Evolutionary conservation across 2,329 filamentous ascomycete genomes (phyloP), one percentile per base, ranked within the genome.

Genomic region (Acephala macrosclerotiorum): DNA sequence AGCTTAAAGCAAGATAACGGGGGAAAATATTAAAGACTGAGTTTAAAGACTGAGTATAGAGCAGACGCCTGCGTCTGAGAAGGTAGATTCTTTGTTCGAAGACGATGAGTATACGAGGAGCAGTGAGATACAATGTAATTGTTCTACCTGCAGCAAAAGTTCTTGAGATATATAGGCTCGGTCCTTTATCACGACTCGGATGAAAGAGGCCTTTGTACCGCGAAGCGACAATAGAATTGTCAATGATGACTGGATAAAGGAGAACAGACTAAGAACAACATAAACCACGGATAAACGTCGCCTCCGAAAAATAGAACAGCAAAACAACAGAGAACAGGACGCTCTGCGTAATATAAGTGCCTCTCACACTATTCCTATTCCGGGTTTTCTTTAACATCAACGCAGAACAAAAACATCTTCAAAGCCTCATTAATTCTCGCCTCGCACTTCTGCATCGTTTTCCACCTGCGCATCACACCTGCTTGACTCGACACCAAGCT

Each of bases 41-140:
- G n/a, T n/a, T n/a, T n/a, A n/a, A n/a, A n/a, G n/a, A n/a, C 4
- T 22, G 45, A 53, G 12, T 11, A 51, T 2, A 51, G 22, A 53
- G 18, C 5, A 42, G 49, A 53, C 49, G 49, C 49, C 49, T 29
- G 49, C 49, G 49, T 53, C 49, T 53, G 26, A 16, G 14, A 49
- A 53, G 49, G 22, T 7, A 29, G 1, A 33, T 53, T 53, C 25
- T 29, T 49, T 29, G 49, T 33, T 11, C 3, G 25, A 33, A 33
- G 14, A 26, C 14, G 26, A 22, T 26, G 49, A 53, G 14, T 29
- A 11, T 9, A 11, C 7, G 14, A 33, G 22, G 18, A 33, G 45
- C 16, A 42, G 25, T 9, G 45, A 49, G n/a, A 49, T 49, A 49
- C 45, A 53, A 53, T 53, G 49, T 29, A 12, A 53, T 53, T 53